A percentile compares a stretch with the other conserved stretches of the same genome.
phyloP scores from a whole-genome alignment of 1,284 basidiomycete species.

The Termitomyces sp. region DNA sequence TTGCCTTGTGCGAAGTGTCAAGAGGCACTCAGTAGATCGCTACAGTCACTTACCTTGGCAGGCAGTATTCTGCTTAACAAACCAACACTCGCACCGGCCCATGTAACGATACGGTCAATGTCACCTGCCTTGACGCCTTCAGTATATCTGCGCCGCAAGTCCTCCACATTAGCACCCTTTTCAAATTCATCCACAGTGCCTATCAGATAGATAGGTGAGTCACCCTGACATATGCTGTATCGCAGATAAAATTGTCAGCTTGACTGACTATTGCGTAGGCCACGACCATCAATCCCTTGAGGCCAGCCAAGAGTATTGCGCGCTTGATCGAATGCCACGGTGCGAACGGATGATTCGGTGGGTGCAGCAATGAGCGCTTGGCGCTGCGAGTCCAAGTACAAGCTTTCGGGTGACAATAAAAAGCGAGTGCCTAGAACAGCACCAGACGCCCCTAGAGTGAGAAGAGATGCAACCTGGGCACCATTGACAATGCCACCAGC shows the following conservation, averaged over 20 bases:
- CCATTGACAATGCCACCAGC: constrained; percentile 60
- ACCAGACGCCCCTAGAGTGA: constrained; percentile 62
- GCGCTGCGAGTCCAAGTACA: constrained; percentile 54
- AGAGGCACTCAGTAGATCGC: not conserved
- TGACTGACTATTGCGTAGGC: constrained; percentile 43
- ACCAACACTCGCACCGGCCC: constrained; percentile 68
- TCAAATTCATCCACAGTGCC: constrained; percentile 57
- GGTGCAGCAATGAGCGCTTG: constrained; percentile 49
- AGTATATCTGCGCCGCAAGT: constrained; percentile 39
- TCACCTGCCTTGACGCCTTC: constrained; percentile 43
- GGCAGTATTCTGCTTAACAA: constrained; percentile 49
- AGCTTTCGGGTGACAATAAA: constrained; percentile 59
- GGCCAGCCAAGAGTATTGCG: constrained; percentile 65
- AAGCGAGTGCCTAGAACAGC: constrained; percentile 71
- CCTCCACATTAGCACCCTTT: constrained; percentile 40
- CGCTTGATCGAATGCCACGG: constrained; percentile 61
- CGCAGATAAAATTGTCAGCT: not conserved
- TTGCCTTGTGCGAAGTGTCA: constrained; percentile 26
- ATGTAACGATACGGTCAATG: constrained; percentile 51
- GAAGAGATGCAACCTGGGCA: constrained; percentile 56
- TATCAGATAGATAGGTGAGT: constrained; percentile 18
- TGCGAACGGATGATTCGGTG: constrained; percentile 49
- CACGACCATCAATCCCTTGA: constrained; percentile 60
- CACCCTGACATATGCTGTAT: not conserved
- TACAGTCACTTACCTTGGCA: constrained; percentile 44